Evolutionary conservation across 768 basidiomycete genomes (phyloP).

Genomic region (Panus rudis): DNA sequence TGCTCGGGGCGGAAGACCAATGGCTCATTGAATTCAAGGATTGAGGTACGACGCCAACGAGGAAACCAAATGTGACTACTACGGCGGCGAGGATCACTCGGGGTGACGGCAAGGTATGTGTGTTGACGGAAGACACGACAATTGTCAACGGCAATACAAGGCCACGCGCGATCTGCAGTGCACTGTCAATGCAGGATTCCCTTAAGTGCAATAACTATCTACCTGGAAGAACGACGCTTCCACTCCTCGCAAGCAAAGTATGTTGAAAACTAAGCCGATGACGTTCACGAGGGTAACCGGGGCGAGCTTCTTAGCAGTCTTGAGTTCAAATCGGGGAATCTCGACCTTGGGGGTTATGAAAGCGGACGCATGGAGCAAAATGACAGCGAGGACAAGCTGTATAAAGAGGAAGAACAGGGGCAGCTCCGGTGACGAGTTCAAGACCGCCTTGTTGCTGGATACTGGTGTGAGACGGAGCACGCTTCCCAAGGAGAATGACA

Average conservation of each 20-base stretch:
- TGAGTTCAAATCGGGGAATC: conserved; percentile 48
- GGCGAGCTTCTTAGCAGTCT: conserved; percentile 47
- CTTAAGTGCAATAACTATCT: conserved; percentile 2
- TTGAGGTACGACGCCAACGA: conserved; percentile 65
- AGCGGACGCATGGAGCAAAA: conserved; percentile 52
- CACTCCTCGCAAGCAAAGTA: conserved; percentile 68
- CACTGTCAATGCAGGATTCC: too few species aligned
- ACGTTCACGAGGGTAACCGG: conserved; percentile 66
- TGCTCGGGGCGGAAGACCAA: conserved; percentile 33
- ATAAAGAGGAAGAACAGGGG: conserved; percentile 62
- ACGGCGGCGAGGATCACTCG: conserved; percentile 53
- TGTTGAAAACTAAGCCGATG: conserved; percentile 74
- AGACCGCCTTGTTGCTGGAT: conserved; percentile 66
- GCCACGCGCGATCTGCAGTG: conserved; percentile 74
- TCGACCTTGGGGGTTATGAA: conserved; percentile 42
- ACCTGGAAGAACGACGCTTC: conserved; percentile 82
- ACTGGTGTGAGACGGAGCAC: conserved; percentile 3
- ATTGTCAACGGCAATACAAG: conserved; percentile 82
- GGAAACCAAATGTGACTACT: conserved; percentile 69
- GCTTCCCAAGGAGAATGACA: conserved; percentile 7
- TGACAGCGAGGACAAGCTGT: conserved; percentile 63
- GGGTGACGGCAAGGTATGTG: conserved; percentile 43
- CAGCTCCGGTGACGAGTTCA: conserved; percentile 58
- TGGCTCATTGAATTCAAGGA: conserved; percentile 13
- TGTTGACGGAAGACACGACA: conserved; percentile 55